Conservation (phyloP, 495 filamentous ascomycete species). For the Neurospora sp. region DNA sequence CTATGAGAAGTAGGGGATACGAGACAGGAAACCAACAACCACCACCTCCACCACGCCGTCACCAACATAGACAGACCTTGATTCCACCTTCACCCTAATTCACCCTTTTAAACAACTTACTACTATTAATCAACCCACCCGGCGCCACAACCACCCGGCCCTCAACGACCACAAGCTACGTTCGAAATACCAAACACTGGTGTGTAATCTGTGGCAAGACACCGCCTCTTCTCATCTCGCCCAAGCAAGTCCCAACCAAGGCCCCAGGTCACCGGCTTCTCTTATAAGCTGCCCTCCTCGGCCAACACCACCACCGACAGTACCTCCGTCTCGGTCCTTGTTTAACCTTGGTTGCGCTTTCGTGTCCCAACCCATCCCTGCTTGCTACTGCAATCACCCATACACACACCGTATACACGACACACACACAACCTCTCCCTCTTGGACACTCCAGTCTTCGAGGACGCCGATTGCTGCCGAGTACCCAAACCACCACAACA, state of each 20-base stretch:
- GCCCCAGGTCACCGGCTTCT: background rate
- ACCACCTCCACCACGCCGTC: background rate
- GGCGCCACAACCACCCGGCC: background rate
- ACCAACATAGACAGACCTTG: background rate
- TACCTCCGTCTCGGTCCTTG: background rate
- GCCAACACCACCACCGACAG: slow-evolving; percentile 2
- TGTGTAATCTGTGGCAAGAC: background rate
- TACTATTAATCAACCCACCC: background rate
- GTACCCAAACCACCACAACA: background rate
- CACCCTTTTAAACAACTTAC: background rate
- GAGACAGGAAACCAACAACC: background rate
- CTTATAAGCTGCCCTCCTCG: background rate
- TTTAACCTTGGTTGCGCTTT: slow-evolving; percentile 1
- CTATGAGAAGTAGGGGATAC: background rate
- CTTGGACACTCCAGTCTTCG: background rate
- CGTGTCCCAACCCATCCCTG: background rate
- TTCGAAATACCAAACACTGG: background rate
- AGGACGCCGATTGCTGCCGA: slow-evolving; percentile 3
- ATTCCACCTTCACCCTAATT: background rate
- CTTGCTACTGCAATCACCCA: slow-evolving; percentile 8
- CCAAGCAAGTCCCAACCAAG: background rate
- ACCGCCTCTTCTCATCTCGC: background rate
- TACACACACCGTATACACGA: background rate
- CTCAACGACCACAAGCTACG: background rate
- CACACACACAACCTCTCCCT: background rate